Evolutionary conservation across 345 rosid species (phyloP), one percentile per base, ranked within the genome.

Genomic region (Eutrema yunnanense): DNA sequence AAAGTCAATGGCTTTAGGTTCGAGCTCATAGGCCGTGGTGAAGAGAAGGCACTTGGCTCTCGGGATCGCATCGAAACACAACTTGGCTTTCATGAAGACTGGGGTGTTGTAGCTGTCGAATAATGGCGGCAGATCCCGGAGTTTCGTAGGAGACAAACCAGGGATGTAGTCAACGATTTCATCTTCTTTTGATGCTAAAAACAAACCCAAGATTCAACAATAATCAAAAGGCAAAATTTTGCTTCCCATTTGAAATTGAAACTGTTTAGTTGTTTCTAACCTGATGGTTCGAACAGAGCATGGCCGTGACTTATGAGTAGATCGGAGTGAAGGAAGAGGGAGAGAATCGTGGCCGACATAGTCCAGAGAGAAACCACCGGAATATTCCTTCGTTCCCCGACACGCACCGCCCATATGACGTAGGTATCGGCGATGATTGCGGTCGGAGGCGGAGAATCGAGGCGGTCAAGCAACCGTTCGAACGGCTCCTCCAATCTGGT

Each of bases 281-380:
- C 86, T 63, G 76, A 62, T 9, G 65, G 60, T 34, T 77, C 51
- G 44, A 54, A 46, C 1, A 74, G 85, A 38, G 46, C 65, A 73
- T 79, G 77, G 0, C 73, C 64, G 38, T 82, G 69, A 49, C 60
- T 41, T n/a, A 16, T 9, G 26, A 73, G 69, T 54, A 75, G 67
- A 26, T 72, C 62, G 5, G 61, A 61, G 51, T 79, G 75, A 51
- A 56, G 55, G 4, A 80, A 64, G 13, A 72, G 3, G 2, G 82
- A 76, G 46, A 86, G 73, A 9, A 75, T 72, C 2, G 81, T 48
- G 0, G 86, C 80, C 2, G 86, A 73, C 72, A 52, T 75, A 0
- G 88, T 80, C 83, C 81, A 84, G 10, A 86, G 65, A 7, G 84
- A 79, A 34, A 75, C 90, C 71, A 86, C 85, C 48, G 82, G 87